phyloP scores from a whole-genome alignment of 164 flowering plant species.

The Pachysandra terminalis region DNA sequence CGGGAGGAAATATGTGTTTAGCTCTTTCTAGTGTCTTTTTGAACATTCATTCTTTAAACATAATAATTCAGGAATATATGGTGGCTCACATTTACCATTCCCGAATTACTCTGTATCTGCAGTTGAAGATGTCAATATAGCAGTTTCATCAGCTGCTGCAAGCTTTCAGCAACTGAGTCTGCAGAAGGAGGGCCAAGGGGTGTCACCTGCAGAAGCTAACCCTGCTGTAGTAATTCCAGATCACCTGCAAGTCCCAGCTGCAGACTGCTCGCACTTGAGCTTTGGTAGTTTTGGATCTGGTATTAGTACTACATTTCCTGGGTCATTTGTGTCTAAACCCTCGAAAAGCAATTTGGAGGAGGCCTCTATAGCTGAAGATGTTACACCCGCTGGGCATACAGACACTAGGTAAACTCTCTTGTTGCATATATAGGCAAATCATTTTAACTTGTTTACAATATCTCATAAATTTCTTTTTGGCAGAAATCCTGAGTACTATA shows the following conservation, averaged over 20 bases:
- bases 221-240: constrained; percentile 84
- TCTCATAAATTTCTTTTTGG: constrained; percentile 11
- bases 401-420: constrained; percentile 54
- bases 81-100: constrained; percentile 12
- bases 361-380: constrained; percentile 38
- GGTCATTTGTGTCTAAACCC: constrained; percentile 43
- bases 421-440: not conserved
- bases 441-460: not conserved
- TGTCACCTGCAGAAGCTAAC: constrained; percentile 45
- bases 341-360: constrained; percentile 52
- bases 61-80: constrained; percentile 14
- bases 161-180: constrained; percentile 62
- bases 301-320: constrained; percentile 45
- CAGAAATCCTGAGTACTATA: constrained; percentile 78
- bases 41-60: not conserved
- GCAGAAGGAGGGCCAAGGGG: constrained; percentile 41
- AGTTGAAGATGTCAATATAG: constrained; percentile 51
- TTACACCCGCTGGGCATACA: constrained; percentile 42
- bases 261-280: constrained; percentile 82
- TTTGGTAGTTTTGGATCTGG: constrained; percentile 95
- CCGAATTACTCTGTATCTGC: constrained; percentile 24
- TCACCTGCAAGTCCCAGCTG: constrained; percentile 82
- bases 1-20: too few relatives aligned
- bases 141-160: constrained; percentile 56
- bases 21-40: not conserved